Evolutionary conservation across 352 stramenopile species (phyloP), one percentile per base, ranked within the genome.

Genomic region (Phytophthora tubulina): DNA sequence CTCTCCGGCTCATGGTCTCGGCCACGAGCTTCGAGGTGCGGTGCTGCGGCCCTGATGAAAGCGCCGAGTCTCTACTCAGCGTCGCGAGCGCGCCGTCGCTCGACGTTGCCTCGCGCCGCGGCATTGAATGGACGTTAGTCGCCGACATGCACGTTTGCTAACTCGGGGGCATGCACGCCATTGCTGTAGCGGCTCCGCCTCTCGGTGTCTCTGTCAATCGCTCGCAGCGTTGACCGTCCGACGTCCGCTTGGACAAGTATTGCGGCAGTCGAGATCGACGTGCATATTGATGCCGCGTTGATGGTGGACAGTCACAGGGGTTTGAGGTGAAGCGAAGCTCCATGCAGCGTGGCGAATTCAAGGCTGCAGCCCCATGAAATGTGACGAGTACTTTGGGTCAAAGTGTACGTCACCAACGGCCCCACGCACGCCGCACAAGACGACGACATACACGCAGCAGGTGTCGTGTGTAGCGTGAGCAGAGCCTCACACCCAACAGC

Each of bases 111-210:
- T 67, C 60, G 60, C 21, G 33, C 13, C 41, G 17, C 42, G 42
- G 31, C 32, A 70, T 65, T 63, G 57, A 70, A 21, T 77, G 65
- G 57, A 60, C 59, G 65, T 48, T 58, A 73, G 48, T 55, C 63
- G 36, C 52, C 57, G 41, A 66, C 21, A 42, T 44, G 33, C 56
- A 63, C 58, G 67, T 63, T 65, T 73, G 48, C 36, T 63, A 69
- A 57, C 57, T 67, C 58, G 36, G 45, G 21, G 15, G 51, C 59
- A 21, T 69, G 44, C 66, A 56, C 59, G 48, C 53, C 27, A 61
- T 60, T 46, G 56, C 42, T 48, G 59, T 61, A 51, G 49, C 67
- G 66, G 46, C 62, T 72, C 68, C 68, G 62, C 68, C 69, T 76
- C 69, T 72, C 55, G 63, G 48, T 46, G 45, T 15, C 45, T 27